Conservation (phyloP, 371 early-diverging fungal species). For the Synchytrium microbalum region DNA sequence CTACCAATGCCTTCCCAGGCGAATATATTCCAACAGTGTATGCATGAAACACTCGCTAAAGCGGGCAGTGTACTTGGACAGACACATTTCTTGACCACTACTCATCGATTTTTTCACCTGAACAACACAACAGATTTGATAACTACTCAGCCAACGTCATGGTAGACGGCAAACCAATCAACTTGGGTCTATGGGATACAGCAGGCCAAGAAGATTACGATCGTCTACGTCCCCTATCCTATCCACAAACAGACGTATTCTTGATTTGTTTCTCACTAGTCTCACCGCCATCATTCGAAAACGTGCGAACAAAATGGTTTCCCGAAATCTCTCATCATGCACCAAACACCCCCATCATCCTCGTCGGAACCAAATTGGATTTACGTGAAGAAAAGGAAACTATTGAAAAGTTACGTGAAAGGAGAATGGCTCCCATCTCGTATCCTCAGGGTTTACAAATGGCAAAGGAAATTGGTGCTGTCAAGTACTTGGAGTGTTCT, state of each 20-base stretch:
- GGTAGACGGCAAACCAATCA: slow-evolving; percentile 71
- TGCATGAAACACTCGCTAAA: slow-evolving; percentile 21
- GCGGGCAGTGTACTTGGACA: background rate
- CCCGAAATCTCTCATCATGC: slow-evolving; percentile 94
- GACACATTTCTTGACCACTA: background rate
- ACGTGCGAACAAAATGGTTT: slow-evolving; percentile 83
- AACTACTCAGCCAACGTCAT: slow-evolving; percentile 76
- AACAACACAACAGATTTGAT: slow-evolving; percentile 51
- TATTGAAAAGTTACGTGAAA: slow-evolving; percentile 75
- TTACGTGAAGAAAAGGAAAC: slow-evolving; percentile 88
- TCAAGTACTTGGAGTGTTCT: slow-evolving; percentile 95
- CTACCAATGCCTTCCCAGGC: slow-evolving; percentile 95
- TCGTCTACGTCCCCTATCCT: slow-evolving; percentile 72
- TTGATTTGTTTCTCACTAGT: slow-evolving; percentile 79
- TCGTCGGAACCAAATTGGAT: slow-evolving; percentile 98
- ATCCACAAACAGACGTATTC: slow-evolving; percentile 85
- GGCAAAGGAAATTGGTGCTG: slow-evolving; percentile 85
- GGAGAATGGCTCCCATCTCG: slow-evolving; percentile 83
- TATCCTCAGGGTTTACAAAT: slow-evolving; percentile 83
- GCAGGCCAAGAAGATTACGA: slow-evolving; percentile 87
- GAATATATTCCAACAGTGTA: slow-evolving; percentile 98
- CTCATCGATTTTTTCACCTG: background rate
- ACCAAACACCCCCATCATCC: slow-evolving; percentile 89
- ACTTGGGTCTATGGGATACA: slow-evolving; percentile 86
- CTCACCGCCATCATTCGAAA: slow-evolving; percentile 68